phyloP scores from a whole-genome alignment of 768 basidiomycete genomes.

The Lepiota venenata region DNA sequence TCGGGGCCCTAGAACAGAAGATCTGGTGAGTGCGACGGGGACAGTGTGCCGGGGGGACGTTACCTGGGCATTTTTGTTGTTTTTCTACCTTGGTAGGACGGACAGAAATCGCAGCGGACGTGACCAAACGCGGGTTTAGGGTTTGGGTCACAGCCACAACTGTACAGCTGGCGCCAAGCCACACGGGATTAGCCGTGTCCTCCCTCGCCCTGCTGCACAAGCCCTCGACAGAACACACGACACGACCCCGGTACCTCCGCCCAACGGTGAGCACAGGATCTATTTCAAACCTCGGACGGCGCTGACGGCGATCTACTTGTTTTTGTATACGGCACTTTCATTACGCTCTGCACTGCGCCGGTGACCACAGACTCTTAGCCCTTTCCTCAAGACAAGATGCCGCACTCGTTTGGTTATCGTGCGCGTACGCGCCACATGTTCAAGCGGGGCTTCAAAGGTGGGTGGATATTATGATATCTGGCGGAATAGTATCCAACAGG shows the following conservation, averaged over 20 bases:
- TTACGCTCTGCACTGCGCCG: neutral
- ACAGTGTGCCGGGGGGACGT: constrained; percentile 23
- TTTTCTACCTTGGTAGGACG: constrained; percentile 44
- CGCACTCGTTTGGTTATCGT: constrained; percentile 99
- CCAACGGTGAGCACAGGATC: constrained; percentile 2
- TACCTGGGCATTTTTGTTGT: constrained; percentile 83
- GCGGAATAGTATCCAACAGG: constrained; percentile 12
- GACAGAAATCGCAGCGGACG: constrained; percentile 13
- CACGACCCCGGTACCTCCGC: constrained; percentile 41
- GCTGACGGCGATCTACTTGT: constrained; percentile 2
- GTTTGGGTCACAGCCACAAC: constrained; percentile 43
- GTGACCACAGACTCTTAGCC: constrained; percentile 1
- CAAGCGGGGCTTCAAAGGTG: constrained; percentile 98
- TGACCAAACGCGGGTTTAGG: constrained; percentile 31
- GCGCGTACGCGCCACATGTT: constrained; percentile 99
- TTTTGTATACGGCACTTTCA: neutral
- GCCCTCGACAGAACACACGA: constrained; percentile 43
- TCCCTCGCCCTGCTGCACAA: constrained; percentile 12
- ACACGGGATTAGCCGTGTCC: constrained; percentile 56
- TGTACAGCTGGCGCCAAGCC: constrained; percentile 62
- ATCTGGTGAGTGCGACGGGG: constrained; percentile 23
- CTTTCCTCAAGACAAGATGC: constrained; percentile 63
- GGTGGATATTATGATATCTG: constrained; percentile 21
- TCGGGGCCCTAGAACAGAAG: constrained; percentile 62
- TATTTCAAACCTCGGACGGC: neutral